Conservation (phyloP, 805 yeast species). For the Suhomyces sp. region DNA sequence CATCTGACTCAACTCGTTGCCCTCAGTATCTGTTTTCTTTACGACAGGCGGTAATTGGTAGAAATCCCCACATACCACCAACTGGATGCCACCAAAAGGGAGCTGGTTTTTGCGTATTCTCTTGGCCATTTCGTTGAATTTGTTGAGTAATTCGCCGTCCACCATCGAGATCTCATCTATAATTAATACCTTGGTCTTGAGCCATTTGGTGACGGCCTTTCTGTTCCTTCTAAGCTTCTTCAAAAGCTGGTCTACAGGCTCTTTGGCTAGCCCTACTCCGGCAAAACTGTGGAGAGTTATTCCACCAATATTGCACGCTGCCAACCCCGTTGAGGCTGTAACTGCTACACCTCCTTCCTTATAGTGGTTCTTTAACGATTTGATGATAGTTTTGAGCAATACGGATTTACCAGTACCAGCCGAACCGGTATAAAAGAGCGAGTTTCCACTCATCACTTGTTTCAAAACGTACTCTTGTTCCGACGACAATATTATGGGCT, state of each 20-base stretch:
- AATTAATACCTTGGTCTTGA: slow-evolving; percentile 52
- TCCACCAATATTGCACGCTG: slow-evolving; percentile 81
- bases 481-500: slow-evolving; percentile 36
- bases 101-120: slow-evolving; percentile 38
- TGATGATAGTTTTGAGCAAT: slow-evolving; percentile 62
- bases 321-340: slow-evolving; percentile 83
- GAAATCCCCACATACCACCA: slow-evolving; percentile 77
- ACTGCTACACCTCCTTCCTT: slow-evolving; percentile 58
- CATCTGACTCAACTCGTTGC: slow-evolving; percentile 17
- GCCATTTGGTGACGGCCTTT: slow-evolving; percentile 55
- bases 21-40: slow-evolving; percentile 27
- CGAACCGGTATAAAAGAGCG: slow-evolving; percentile 90
- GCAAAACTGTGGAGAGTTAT: slow-evolving; percentile 72
- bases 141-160: slow-evolving; percentile 64
- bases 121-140: slow-evolving; percentile 59
- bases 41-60: slow-evolving; percentile 78
- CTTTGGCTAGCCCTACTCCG: slow-evolving; percentile 73
- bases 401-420: slow-evolving; percentile 99
- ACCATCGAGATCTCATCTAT: slow-evolving; percentile 83
- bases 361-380: slow-evolving; percentile 45
- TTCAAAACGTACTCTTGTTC: slow-evolving; percentile 69
- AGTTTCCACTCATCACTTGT: slow-evolving; percentile 60
- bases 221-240: slow-evolving; percentile 53
- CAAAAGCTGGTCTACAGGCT: slow-evolving; percentile 42
- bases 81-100: slow-evolving; percentile 82